A percentile compares a stretch with the other conserved stretches of the same genome.
phyloP scores from a whole-genome alignment of 495 filamentous ascomycete species.

The Penicillium malachiteum region DNA sequence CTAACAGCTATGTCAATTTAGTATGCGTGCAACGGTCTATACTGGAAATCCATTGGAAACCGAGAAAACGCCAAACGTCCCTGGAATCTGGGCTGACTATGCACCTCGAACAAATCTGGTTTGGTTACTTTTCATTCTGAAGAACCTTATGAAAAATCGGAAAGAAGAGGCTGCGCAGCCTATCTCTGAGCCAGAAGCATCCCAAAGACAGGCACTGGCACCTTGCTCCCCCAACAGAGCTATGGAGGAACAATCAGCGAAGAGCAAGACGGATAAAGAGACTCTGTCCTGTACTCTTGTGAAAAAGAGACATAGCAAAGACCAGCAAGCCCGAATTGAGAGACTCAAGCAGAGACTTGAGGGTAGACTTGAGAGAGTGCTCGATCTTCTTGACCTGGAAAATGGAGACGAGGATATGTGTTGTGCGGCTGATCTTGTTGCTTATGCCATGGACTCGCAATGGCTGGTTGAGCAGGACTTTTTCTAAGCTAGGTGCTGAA shows the following conservation, averaged over 20 bases:
- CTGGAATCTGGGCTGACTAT: slow-evolving; percentile 47
- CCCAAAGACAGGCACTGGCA: slow-evolving; percentile 33
- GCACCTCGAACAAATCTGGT: slow-evolving; percentile 49
- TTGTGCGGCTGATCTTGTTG: slow-evolving; percentile 48
- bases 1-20: slow-evolving; percentile 13
- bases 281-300: background rate
- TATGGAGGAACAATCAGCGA: slow-evolving; percentile 10
- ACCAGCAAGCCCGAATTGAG: slow-evolving; percentile 15
- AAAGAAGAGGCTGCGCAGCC: slow-evolving; percentile 21
- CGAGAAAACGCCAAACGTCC: slow-evolving; percentile 30
- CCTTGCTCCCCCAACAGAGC: slow-evolving; percentile 37
- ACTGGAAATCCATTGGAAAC: slow-evolving; percentile 32
- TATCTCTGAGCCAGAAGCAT: background rate
- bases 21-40: slow-evolving; percentile 44
- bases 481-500: slow-evolving; percentile 20
- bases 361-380: slow-evolving; percentile 31
- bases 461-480: slow-evolving; percentile 46
- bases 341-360: slow-evolving; percentile 34
- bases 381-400: slow-evolving; percentile 41
- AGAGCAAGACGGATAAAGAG: slow-evolving; percentile 12
- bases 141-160: slow-evolving; percentile 43
- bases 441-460: slow-evolving; percentile 46
- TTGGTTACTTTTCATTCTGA: slow-evolving; percentile 52
- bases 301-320: slow-evolving; percentile 13
- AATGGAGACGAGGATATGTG: slow-evolving; percentile 47